Percentiles rank a stretch among this genome's conserved stretches.
These are phyloP conservation scores for Vanrija humicola DNA, from an alignment of 1,284 basidiomycete species.

Conservation along the genomic window DNA sequence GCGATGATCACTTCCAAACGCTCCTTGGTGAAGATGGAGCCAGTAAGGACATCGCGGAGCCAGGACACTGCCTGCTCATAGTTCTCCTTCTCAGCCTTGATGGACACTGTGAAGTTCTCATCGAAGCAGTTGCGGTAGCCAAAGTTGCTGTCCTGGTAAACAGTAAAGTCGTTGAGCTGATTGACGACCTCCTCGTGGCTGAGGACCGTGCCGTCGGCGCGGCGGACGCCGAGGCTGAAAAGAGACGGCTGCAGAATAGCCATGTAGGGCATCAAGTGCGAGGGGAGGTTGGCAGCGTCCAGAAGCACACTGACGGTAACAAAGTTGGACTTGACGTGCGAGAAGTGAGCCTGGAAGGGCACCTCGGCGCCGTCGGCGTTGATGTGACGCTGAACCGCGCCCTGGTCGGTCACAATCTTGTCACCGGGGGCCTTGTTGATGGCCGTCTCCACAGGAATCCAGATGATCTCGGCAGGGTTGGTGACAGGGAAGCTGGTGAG, in stretches of 20 bases:
- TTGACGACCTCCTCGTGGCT: constrained; percentile 88
- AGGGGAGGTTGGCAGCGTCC: constrained; percentile 67
- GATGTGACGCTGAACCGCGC: constrained; percentile 61
- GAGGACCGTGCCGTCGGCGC: constrained; percentile 66
- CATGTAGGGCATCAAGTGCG: constrained; percentile 72
- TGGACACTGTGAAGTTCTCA: constrained; percentile 69
- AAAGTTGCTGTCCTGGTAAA: constrained; percentile 73
- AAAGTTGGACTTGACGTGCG: constrained; percentile 89
- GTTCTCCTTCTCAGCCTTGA: constrained; percentile 76
- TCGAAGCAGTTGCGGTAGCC: constrained; percentile 69
- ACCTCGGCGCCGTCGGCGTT: constrained; percentile 64
- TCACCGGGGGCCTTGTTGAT: constrained; percentile 40
- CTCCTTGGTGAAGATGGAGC: constrained; percentile 75
- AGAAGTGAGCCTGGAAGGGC: constrained; percentile 90
- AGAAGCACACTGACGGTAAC: constrained; percentile 75
- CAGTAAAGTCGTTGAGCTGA: constrained; percentile 78
- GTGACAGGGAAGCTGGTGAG: constrained; percentile 82
- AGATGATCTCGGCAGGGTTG: constrained; percentile 78
- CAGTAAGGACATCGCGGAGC: constrained; percentile 85
- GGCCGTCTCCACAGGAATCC: constrained; percentile 82
- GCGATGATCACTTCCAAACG: constrained; percentile 79
- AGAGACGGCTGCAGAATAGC: constrained; percentile 81
- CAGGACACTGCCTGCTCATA: constrained; percentile 82
- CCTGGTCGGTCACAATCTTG: constrained; percentile 21
- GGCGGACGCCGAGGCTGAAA: constrained; percentile 80